phyloP scores from a whole-genome alignment of 495 filamentous ascomycete genomes.

The Pseudoneurospora amorphoporcata region DNA sequence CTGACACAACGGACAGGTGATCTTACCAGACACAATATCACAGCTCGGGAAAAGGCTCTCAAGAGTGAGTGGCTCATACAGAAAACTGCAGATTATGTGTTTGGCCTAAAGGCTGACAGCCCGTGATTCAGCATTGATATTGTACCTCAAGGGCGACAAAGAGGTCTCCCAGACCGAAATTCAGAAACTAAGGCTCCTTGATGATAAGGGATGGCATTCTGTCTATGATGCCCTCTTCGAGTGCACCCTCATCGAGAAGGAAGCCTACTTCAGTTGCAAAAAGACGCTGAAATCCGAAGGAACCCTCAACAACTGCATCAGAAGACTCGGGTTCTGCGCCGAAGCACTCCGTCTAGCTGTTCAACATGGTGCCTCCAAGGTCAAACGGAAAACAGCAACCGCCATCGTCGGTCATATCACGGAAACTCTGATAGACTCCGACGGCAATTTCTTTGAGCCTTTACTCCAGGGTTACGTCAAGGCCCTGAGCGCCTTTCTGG shows the following conservation, averaged over 20 bases:
- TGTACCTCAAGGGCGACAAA: conserved; percentile 14
- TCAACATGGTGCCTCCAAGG: conserved; percentile 51
- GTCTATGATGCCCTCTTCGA: conserved; percentile 76
- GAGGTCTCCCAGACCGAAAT: conserved; percentile 1
- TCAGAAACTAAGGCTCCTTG: conserved; percentile 22
- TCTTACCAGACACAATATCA: conserved; percentile 5
- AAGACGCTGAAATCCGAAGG: conserved; percentile 29
- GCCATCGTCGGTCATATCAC: conserved; percentile 72
- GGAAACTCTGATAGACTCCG: conserved; percentile 54
- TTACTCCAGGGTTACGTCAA: conserved; percentile 71
- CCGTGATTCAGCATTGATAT: conserved; percentile 35
- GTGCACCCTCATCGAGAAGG: conserved; percentile 54
- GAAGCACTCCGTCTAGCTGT: conserved; percentile 60
- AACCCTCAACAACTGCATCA: conserved; percentile 30
- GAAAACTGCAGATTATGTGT: conserved; percentile 43
- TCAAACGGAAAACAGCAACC: conserved; percentile 67
- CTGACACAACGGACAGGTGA: conserved; percentile 4
- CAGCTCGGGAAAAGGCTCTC: conserved; percentile 20
- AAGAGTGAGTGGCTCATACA: conserved; percentile 21
- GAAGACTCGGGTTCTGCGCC: conserved; percentile 60
- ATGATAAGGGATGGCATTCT: conserved; percentile 68
- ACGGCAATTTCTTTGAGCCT: conserved; percentile 58
- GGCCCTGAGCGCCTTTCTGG: conserved; percentile 57
- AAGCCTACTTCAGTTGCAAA: conserved; percentile 45
- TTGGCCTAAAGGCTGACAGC: conserved; percentile 23